phyloP scores from a whole-genome alignment of 805 yeast genomes.

The Candida hispaniensis region DNA sequence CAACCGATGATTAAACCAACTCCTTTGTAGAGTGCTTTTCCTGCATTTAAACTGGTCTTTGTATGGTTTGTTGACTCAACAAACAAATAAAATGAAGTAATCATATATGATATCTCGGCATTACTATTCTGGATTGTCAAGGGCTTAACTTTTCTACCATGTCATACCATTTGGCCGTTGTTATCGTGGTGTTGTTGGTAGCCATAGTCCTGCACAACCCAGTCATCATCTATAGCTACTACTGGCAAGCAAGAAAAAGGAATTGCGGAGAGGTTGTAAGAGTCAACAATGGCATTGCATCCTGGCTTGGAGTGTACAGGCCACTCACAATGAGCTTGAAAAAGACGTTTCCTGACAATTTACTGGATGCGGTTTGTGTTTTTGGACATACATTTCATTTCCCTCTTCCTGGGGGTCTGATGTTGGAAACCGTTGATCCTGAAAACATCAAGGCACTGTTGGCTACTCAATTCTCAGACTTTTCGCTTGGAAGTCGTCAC shows the following conservation, averaged over 20 bases:
- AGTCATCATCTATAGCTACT: too few species aligned
- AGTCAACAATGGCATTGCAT: slow-evolving; percentile 3
- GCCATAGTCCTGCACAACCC: too few species aligned
- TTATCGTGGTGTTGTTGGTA: too few species aligned
- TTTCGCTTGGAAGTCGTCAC: slow-evolving; percentile 25
- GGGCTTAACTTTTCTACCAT: too few species aligned
- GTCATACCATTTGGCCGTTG: too few species aligned
- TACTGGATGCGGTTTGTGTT: slow-evolving; percentile 1
- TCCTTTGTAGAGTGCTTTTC: too few species aligned
- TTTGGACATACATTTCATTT: slow-evolving; percentile 11
- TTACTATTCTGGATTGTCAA: too few species aligned
- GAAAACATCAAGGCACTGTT: slow-evolving; percentile 29
- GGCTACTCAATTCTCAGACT: slow-evolving; percentile 28
- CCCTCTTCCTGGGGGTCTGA: slow-evolving; percentile 8
- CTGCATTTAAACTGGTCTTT: too few species aligned
- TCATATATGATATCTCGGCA: too few species aligned
- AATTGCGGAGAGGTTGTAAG: slow-evolving; percentile 5
- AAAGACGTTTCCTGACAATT: slow-evolving; percentile 3
- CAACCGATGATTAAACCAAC: too few species aligned
- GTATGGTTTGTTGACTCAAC: too few species aligned
- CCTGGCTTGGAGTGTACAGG: slow-evolving; percentile 11
- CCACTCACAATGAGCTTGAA: slow-evolving; percentile 4
- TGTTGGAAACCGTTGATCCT: slow-evolving; percentile 25
- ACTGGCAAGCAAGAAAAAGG: slow-evolving; percentile 4
- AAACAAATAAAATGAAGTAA: too few species aligned